Evolutionary conservation across 2,329 filamentous ascomycete genomes (phyloP).

Genomic region (Blastomyces gilchristii): DNA sequence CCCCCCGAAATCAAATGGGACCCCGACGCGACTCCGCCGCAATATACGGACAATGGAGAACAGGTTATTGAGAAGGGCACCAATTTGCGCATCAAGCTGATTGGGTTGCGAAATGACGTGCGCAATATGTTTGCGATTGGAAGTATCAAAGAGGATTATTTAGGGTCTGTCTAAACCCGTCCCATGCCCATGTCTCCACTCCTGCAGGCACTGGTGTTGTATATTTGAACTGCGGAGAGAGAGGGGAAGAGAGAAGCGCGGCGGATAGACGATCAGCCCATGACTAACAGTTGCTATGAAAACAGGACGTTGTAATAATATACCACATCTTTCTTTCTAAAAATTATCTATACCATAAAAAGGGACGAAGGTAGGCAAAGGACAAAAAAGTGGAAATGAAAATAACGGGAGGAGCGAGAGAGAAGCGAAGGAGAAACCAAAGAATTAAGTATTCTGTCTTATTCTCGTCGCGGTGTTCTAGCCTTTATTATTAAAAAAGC

Average conservation of each 20-base stretch:
- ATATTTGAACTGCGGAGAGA: not conserved
- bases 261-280: not conserved
- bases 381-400: not conserved
- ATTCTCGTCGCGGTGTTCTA: no score
- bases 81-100: conserved; percentile 86
- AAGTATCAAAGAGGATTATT: conserved; percentile 72
- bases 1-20: conserved; percentile 88
- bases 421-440: no score
- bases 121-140: conserved; percentile 94
- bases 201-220: not conserved
- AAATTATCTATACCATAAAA: not conserved
- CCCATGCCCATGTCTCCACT: not conserved
- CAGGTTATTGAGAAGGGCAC: conserved; percentile 89
- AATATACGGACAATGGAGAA: conserved; percentile 91
- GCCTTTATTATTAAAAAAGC: no score
- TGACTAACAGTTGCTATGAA: not conserved
- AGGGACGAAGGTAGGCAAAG: not conserved
- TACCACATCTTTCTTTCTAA: not conserved
- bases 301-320: not conserved
- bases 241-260: not conserved
- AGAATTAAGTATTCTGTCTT: no score
- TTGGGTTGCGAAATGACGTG: conserved; percentile 86
- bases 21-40: conserved; percentile 88
- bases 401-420: no score
- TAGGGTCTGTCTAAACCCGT: conserved; percentile 32